Evolutionary conservation across 257 asterid species (phyloP), one percentile per base, ranked within the genome.

Genomic region (Verbascum thapsus): DNA sequence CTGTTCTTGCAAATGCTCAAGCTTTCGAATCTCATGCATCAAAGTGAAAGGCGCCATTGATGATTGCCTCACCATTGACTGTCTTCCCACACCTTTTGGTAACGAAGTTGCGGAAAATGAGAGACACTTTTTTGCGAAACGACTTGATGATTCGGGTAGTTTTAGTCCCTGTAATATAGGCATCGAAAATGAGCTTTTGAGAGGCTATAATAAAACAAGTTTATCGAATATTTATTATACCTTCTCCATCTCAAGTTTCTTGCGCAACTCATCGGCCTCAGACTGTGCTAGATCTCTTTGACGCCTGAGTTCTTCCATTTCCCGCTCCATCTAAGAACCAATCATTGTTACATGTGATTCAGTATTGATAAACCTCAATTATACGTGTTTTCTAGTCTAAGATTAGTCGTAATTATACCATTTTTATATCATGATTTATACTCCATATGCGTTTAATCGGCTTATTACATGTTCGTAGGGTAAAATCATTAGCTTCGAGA

Each of bases 1-100:
- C 83, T 91, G 96, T 63, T 91, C 96, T 72, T 91, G 98, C n/a
- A 91, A 96, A 77, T 91, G 96, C 58, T 91, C 98, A 5, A 91
- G 95, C 72, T 91, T 91, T 44, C 87, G 76, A 68, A 91, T 91
- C 76, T 91, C 98, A 67, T 88, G 92, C 98, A 91, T 88, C 70
- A 91, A 76, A 23, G 92, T 86, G 58, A 88, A 91, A 59, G 98
- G 96, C 53, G 90, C 95, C 32, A 95, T 81, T 44, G 92, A 86
- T 32, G 98, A 91, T 74, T 84, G 98, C 75, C 98, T 83, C 94
- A 78, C 56, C 19, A 75, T 68, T 32, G 95, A 70, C 73, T 82
- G 91, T 76, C 91, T 81, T 52, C 81, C 86, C 76, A 76, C 90
- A 7, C 60, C 69, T 75, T 76, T 87, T n/a, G 95, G 94, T 56